Conservation (phyloP, 2,329 filamentous ascomycete genomes). For the Dactylellina parvicollis region DNA sequence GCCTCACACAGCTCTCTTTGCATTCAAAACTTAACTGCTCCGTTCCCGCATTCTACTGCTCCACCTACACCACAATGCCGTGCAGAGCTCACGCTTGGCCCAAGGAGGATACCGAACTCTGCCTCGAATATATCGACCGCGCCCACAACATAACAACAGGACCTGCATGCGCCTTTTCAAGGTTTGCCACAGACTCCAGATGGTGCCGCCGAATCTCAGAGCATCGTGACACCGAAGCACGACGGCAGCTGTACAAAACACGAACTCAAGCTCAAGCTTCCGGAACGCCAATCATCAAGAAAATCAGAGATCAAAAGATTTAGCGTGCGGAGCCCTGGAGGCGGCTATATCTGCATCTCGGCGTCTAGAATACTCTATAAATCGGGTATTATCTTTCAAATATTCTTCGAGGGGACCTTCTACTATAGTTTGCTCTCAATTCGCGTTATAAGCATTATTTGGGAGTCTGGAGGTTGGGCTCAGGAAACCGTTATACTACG, state of each 20-base stretch:
- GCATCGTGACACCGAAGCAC: constrained; percentile 22
- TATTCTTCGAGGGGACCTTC: too few species aligned
- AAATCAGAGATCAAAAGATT: constrained; percentile 17
- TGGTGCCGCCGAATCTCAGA: constrained; percentile 36
- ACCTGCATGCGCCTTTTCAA: constrained; percentile 1
- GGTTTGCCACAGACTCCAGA: constrained; percentile 12
- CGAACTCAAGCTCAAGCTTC: constrained; percentile 30
- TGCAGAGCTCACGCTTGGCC: constrained; percentile 52
- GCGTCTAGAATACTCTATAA: too few species aligned
- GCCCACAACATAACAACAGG: constrained; percentile 8
- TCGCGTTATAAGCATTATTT: too few species aligned
- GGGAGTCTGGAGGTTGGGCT: too few species aligned
- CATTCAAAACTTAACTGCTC: background rate
- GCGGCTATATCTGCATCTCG: too few species aligned
- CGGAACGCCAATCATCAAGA: constrained; percentile 40
- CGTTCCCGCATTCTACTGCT: background rate
- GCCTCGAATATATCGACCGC: constrained; percentile 33
- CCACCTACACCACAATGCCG: constrained; percentile 21
- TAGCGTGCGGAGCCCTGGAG: too few species aligned
- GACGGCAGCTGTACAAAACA: background rate
- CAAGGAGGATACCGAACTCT: constrained; percentile 19
- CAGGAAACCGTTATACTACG: too few species aligned
- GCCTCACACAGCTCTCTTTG: background rate
- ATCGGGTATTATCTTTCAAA: too few species aligned
- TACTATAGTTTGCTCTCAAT: too few species aligned